Evolutionary conservation across 345 rosid genomes (phyloP).

Genomic region (sweet orange (Citrus sinensis)): DNA sequence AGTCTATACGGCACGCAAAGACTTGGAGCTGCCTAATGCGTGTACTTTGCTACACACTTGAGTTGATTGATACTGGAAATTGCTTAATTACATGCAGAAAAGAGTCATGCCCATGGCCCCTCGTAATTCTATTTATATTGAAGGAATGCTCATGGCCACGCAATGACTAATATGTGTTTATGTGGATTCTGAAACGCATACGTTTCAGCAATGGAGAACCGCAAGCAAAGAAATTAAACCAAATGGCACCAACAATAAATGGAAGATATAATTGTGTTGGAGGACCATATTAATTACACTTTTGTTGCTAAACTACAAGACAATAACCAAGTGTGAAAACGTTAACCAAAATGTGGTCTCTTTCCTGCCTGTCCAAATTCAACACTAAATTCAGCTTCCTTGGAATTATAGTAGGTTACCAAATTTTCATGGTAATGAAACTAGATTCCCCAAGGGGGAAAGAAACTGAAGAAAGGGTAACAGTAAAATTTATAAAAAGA

Average conservation of each 20-base stretch:
- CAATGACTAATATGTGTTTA: neutral
- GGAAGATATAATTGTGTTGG: too few species aligned
- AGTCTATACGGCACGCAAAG: neutral
- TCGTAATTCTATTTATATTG: neutral
- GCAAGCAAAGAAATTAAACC: constrained; percentile 12
- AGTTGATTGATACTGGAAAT: neutral
- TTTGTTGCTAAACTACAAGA: constrained; percentile 8
- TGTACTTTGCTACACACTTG: neutral
- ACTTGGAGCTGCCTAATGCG: neutral
- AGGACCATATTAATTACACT: constrained; percentile 12
- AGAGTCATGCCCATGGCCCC: neutral
- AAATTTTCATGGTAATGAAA: too few species aligned
- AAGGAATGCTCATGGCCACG: neutral
- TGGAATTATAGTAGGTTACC: too few species aligned
- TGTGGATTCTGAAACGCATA: constrained; percentile 11
- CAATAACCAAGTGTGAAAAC: constrained; percentile 13
- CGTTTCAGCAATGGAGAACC: constrained; percentile 32
- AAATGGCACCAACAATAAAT: neutral
- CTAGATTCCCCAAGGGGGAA: too few species aligned
- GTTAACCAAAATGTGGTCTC: neutral
- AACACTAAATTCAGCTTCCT: too few species aligned
- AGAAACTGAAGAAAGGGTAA: too few species aligned
- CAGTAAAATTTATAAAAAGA: too few species aligned
- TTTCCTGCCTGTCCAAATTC: neutral
- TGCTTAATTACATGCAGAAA: neutral